phyloP scores from a whole-genome alignment of 257 asterid genomes.

The Primulina huaijiensis region DNA sequence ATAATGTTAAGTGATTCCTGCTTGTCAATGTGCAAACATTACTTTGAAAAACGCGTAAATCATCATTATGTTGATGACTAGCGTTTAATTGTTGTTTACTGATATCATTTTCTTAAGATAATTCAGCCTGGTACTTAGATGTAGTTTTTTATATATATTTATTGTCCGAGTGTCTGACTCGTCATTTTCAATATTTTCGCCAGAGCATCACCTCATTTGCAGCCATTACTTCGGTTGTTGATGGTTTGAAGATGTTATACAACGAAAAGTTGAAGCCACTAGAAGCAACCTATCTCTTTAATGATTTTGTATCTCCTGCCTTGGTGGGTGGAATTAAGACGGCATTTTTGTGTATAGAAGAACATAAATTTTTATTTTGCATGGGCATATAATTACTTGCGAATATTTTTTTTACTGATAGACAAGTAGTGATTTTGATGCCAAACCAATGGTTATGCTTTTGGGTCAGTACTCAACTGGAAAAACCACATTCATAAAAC shows the following conservation, averaged over 20 bases:
- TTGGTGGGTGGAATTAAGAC: conserved; percentile 53
- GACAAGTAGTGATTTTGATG: conserved; percentile 88
- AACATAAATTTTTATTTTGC: background rate
- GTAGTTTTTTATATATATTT: background rate
- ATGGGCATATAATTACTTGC: conserved; percentile 19
- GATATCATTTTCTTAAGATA: background rate
- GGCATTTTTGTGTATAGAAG: conserved; percentile 2
- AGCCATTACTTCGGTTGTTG: conserved; percentile 76
- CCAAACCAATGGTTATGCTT: conserved; percentile 98
- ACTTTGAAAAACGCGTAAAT: background rate
- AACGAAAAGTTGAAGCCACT: conserved; percentile 82
- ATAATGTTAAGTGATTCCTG: background rate
- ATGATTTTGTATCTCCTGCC: conserved; percentile 78
- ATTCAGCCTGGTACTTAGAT: background rate
- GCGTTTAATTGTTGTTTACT: background rate
- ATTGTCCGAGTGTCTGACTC: conserved; percentile 25
- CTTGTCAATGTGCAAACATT: background rate
- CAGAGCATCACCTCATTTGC: conserved; percentile 52
- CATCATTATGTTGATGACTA: background rate
- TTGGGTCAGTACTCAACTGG: conserved; percentile 99
- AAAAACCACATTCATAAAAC: conserved; percentile 91
- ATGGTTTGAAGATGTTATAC: conserved; percentile 79
- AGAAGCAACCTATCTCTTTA: conserved; percentile 74
- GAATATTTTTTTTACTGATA: conserved; percentile 27
- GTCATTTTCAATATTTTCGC: conserved; percentile 16